Percentiles rank a stretch among this genome's conserved stretches.
Conservation (phyloP, 2,329 filamentous ascomycete species). For the Clathrospora elynae region DNA sequence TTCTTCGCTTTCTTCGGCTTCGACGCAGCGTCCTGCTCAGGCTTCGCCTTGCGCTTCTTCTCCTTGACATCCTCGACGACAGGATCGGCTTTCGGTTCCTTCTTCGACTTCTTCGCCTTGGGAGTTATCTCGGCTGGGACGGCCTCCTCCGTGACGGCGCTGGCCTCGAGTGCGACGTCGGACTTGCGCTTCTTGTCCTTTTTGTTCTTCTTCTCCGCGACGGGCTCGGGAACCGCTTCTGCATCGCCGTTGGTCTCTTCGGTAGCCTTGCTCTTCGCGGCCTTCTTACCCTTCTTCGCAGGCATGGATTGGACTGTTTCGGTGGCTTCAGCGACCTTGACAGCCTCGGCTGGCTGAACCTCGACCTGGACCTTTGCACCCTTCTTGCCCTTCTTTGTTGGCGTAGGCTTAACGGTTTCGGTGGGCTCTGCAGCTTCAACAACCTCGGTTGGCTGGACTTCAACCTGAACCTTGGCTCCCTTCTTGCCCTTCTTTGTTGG, state of each 20-base stretch:
- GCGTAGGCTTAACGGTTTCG: too few relatives aligned
- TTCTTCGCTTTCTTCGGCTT: slow-evolving; percentile 39
- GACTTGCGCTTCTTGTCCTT: slow-evolving; percentile 33
- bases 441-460: too few relatives aligned
- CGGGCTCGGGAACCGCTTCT: slow-evolving; percentile 3
- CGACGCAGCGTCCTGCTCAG: slow-evolving; percentile 11
- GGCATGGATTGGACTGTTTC: too few relatives aligned
- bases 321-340: slow-evolving; percentile 18
- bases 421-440: too few relatives aligned
- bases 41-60: slow-evolving; percentile 29
- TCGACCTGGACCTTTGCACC: too few relatives aligned
- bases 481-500: too few relatives aligned
- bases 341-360: too few relatives aligned
- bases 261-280: slow-evolving; percentile 5
- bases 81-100: slow-evolving; percentile 20
- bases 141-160: slow-evolving; percentile 14
- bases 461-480: too few relatives aligned
- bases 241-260: slow-evolving; percentile 10
- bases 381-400: too few relatives aligned
- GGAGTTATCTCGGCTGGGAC: slow-evolving; percentile 10
- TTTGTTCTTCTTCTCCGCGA: slow-evolving; percentile 16
- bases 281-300: too few relatives aligned
- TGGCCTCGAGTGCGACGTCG: slow-evolving; percentile 19
- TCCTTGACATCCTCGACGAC: slow-evolving; percentile 21
- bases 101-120: slow-evolving; percentile 34